Evolutionary conservation across 169 alveolate species (phyloP).

Genomic region (Plasmodium malariae): DNA sequence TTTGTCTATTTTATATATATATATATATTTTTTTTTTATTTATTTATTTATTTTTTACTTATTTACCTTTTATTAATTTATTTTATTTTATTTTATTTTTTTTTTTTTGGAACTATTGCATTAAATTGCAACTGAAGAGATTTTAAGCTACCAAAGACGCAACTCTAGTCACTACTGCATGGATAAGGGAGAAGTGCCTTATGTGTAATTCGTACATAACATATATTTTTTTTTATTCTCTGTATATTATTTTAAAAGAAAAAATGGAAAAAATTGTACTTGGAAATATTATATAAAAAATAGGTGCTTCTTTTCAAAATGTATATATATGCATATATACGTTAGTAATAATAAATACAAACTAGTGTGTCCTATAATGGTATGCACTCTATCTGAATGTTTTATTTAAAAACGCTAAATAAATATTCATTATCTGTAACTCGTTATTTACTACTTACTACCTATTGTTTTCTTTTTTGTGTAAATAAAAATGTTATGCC

Average conservation of each 20-base stretch:
- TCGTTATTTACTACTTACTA: neutral
- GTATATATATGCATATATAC: conserved; percentile 2
- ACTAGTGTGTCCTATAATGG: neutral
- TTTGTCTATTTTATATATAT: too few species aligned
- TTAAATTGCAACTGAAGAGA: conserved; percentile 6
- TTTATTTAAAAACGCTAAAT: too few species aligned
- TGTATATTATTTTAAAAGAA: neutral
- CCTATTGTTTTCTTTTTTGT: neutral
- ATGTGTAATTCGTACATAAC: conserved; percentile 25
- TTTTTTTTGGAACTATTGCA: neutral
- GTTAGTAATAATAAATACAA: neutral
- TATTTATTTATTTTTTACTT: too few species aligned
- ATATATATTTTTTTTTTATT: too few species aligned
- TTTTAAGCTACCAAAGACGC: conserved; percentile 53
- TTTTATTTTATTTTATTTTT: neutral
- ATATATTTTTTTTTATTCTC: neutral
- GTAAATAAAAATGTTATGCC: neutral
- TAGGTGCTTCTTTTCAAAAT: neutral
- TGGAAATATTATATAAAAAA: neutral
- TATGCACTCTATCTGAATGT: too few species aligned
- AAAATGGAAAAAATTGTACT: neutral
- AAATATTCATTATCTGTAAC: too few species aligned
- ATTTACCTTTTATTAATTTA: neutral
- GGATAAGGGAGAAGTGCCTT: conserved; percentile 67
- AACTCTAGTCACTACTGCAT: conserved; percentile 51